Evolutionary conservation across 23 red algal genomes (phyloP).

Genomic region (Gracilaria gracilis): DNA sequence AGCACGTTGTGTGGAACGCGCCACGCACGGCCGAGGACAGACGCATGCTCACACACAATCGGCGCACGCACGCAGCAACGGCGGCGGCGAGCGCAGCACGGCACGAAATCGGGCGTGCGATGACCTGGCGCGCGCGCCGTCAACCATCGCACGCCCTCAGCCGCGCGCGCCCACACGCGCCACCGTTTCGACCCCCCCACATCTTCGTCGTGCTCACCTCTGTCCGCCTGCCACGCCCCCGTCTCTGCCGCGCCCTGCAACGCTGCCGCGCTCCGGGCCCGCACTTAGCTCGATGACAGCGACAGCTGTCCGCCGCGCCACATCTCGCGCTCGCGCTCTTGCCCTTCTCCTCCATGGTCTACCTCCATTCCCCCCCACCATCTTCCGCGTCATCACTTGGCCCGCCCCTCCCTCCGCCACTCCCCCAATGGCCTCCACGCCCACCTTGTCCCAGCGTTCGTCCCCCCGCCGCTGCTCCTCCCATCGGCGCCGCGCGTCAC

Average conservation of each 20-base stretch:
- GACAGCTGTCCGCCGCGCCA: not conserved
- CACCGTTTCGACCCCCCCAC: not conserved
- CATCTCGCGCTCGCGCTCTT: not conserved
- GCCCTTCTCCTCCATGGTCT: not conserved
- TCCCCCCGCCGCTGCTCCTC: slow-evolving; percentile 30
- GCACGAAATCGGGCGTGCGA: not conserved
- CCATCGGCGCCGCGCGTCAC: slow-evolving; percentile 28
- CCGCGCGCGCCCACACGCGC: not conserved
- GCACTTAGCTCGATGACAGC: not conserved
- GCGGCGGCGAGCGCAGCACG: too few species aligned
- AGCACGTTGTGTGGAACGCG: too few species aligned
- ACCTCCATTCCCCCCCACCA: slow-evolving; percentile 5
- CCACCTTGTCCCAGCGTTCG: not conserved
- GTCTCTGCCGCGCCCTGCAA: not conserved
- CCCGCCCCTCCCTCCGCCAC: not conserved
- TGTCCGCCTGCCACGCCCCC: not conserved
- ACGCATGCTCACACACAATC: not conserved
- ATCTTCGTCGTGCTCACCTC: not conserved
- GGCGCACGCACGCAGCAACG: not conserved
- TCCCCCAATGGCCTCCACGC: not conserved
- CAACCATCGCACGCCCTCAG: not conserved
- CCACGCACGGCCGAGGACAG: not conserved
- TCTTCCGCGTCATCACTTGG: not conserved
- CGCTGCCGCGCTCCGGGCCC: not conserved
- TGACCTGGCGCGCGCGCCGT: slow-evolving; percentile 22